Evolutionary conservation across 495 filamentous ascomycete genomes (phyloP).

Genomic region (Daldinia concentrica): DNA sequence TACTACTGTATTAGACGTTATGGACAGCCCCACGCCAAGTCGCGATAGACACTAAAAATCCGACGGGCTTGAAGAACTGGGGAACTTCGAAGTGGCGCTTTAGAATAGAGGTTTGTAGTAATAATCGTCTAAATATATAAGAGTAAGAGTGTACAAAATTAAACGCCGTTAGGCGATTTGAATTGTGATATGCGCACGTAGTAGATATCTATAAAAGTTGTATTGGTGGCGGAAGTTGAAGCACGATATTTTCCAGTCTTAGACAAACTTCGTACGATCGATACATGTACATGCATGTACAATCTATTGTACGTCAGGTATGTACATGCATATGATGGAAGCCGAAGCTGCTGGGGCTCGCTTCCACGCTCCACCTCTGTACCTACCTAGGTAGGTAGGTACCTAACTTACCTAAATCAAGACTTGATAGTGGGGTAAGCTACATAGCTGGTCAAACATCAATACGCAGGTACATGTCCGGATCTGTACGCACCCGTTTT

Average conservation of each 20-base stretch:
- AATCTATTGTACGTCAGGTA: not conserved
- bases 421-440: constrained; percentile 20
- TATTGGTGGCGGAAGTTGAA: constrained; percentile 16
- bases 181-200: not conserved
- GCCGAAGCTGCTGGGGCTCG: constrained; percentile 5
- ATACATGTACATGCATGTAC: constrained; percentile 14
- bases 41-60: constrained; percentile 2
- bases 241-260: constrained; percentile 18
- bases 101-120: constrained; percentile 15
- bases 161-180: not conserved
- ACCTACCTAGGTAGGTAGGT: constrained; percentile 2
- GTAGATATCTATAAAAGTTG: constrained; percentile 4
- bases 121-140: not conserved
- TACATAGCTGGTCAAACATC: constrained; percentile 5
- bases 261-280: constrained; percentile 36
- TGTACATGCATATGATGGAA: constrained; percentile 12
- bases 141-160: not conserved
- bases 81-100: constrained; percentile 18
- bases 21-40: constrained; percentile 29
- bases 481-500: constrained; percentile 7
- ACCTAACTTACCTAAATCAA: not conserved
- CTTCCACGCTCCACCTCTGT: constrained; percentile 18
- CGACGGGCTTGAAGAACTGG: constrained; percentile 10
- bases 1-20: constrained; percentile 11
- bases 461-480: constrained; percentile 15